These are phyloP conservation scores for Pseudomassariella vexata DNA, from an alignment of 2,329 filamentous ascomycete genomes.

Conservation along the genomic window DNA sequence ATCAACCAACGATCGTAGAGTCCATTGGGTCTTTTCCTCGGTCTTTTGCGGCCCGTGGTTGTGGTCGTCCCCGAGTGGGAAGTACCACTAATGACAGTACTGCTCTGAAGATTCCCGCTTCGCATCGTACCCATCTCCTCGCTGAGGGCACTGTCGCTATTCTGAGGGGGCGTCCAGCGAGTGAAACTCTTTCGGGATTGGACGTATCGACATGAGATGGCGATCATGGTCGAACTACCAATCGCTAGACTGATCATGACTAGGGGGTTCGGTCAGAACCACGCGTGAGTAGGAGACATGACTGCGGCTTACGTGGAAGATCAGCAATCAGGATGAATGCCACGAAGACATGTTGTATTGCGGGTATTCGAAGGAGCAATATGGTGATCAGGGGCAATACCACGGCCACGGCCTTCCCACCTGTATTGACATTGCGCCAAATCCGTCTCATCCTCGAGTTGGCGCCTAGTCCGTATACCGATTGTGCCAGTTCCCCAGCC, in stretches of 20 bases:
- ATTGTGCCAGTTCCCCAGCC: slow-evolving; percentile 10
- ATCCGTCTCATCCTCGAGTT: slow-evolving; percentile 10
- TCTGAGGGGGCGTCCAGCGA: slow-evolving; percentile 13
- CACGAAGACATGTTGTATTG: slow-evolving; percentile 13
- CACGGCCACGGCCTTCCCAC: slow-evolving; percentile 14
- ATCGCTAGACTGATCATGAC: slow-evolving; percentile 15
- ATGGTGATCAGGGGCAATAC: slow-evolving; percentile 18
- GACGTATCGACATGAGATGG: slow-evolving; percentile 16
- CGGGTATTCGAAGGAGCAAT: slow-evolving; percentile 13
- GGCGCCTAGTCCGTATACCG: slow-evolving; percentile 9
- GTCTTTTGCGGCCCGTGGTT: too few relatives aligned
- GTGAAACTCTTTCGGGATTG: slow-evolving; percentile 15
- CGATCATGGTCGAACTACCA: slow-evolving; percentile 16
- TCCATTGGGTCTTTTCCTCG: slow-evolving; percentile 7
- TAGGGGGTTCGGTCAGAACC: background rate
- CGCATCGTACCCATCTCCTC: too few relatives aligned
- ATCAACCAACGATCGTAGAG: slow-evolving; percentile 22
- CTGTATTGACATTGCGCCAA: slow-evolving; percentile 13
- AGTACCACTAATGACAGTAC: slow-evolving; percentile 1
- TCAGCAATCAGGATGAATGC: slow-evolving; percentile 19
- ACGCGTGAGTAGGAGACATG: background rate
- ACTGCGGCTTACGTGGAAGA: slow-evolving; percentile 14
- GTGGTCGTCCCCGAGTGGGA: background rate
- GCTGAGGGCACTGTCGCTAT: background rate
- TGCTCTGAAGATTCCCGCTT: background rate